These are phyloP conservation scores for Onygenales sp. DNA, from an alignment of 2,329 filamentous ascomycete species.

Conservation along the genomic window DNA sequence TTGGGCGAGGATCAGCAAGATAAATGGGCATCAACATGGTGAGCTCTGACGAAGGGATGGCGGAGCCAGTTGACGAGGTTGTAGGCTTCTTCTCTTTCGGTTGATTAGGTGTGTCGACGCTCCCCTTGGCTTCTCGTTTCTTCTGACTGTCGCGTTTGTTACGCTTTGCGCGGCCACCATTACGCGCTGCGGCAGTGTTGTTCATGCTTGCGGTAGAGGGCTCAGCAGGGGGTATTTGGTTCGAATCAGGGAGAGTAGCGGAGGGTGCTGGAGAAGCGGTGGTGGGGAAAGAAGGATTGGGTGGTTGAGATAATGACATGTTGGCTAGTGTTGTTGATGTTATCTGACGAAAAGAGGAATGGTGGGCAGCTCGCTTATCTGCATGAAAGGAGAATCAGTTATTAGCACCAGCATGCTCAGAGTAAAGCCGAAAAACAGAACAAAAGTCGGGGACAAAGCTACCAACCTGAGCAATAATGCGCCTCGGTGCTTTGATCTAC, in stretches of 20 bases:
- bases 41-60: conserved; percentile 28
- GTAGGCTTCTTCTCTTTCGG: neutral
- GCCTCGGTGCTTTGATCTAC: neutral
- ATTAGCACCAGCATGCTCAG: neutral
- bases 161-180: conserved; percentile 22
- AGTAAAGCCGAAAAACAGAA: neutral
- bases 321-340: neutral
- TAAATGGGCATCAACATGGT: conserved; percentile 30
- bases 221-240: neutral
- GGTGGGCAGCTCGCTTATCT: neutral
- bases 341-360: neutral
- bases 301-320: neutral
- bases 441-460: neutral
- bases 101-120: conserved; percentile 24
- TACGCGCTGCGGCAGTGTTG: conserved; percentile 3
- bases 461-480: neutral
- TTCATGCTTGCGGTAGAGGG: conserved; percentile 1
- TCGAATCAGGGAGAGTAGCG: conserved; percentile 23
- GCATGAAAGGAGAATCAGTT: neutral
- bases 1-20: conserved; percentile 29
- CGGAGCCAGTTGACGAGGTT: conserved; percentile 10
- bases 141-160: conserved; percentile 36
- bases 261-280: conserved; percentile 21
- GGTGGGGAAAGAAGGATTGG: neutral
- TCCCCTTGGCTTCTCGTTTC: conserved; percentile 33